Evolutionary conservation across 192 early-diverging fungal species (phyloP), one percentile per base, ranked within the genome.

Genomic region (Cladochytrium replicatum): DNA sequence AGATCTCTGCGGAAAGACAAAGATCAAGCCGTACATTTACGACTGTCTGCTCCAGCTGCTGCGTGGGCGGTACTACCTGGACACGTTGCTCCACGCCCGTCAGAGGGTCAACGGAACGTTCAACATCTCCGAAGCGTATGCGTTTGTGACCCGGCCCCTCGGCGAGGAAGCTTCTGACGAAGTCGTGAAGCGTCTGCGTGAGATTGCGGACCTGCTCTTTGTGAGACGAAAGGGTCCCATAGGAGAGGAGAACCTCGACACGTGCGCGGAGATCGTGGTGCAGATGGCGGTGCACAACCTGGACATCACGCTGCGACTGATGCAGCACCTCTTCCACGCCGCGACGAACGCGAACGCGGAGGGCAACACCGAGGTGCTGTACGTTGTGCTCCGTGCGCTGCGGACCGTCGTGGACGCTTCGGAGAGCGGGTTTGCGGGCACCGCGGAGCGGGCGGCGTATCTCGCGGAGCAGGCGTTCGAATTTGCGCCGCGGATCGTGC

Each of bases 271-370:
- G 6, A 69, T 74, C 57, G 41, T 69, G 8, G 52, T 73, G 4
- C 72, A 74, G 50, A 74, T 74, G 57, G 69, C 66, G 1, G 63
- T 63, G 7, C 72, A 74, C 44, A 68, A 60, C 30, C 50, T 72
- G 40, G 49, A 57, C 11, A 43, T 69, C 0, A 60, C 54, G 22
- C 32, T 65, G 8, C 55, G 63, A 31, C 51, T 72, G 24, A 45
- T 72, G 25, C 34, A 46, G 8, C 55, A 52, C 29, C 32, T 72
- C 11, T 11, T 67, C 13, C 43, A 58, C 41, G 51, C 61, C 22
- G 24, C 39, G 11, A 50, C 51, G 25, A 25, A 54, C 4, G 68
- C 64, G 8, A 50, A 40, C 25, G 34, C 31, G 25, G 31, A 9
- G 27, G 29, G 42, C 25, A 48, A 42, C 7, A 17, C 48, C 21